Conservation (phyloP, 1,284 basidiomycete genomes). For the Polyporus tsugae region DNA sequence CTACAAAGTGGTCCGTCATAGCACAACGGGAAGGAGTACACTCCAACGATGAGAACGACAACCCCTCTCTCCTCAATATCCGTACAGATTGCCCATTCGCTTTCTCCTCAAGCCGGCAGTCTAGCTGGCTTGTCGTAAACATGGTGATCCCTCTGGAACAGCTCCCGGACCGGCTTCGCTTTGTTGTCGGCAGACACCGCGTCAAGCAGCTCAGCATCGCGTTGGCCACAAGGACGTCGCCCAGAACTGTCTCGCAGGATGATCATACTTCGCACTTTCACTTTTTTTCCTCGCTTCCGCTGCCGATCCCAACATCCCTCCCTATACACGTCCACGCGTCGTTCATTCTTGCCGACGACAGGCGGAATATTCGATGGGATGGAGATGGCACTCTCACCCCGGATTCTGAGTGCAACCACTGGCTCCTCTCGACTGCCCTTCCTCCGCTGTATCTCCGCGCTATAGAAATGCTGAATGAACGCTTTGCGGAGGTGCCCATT, state of each 20-base stretch:
- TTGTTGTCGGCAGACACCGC: constrained; percentile 4
- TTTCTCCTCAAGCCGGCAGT: background rate
- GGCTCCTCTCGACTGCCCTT: constrained; percentile 47
- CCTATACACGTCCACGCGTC: constrained; percentile 44
- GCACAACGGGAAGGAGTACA: background rate
- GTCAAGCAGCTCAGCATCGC: constrained; percentile 24
- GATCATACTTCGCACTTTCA: constrained; percentile 3
- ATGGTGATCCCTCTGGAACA: background rate
- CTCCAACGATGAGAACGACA: background rate
- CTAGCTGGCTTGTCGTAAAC: background rate
- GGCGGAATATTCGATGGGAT: constrained; percentile 47
- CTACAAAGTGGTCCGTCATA: constrained; percentile 10
- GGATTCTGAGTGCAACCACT: constrained; percentile 51
- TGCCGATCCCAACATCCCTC: constrained; percentile 40
- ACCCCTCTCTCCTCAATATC: background rate
- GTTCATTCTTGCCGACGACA: constrained; percentile 44
- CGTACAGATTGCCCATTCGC: background rate
- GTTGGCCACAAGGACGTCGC: constrained; percentile 22
- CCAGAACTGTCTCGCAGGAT: background rate
- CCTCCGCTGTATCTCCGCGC: constrained; percentile 49
- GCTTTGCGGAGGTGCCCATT: background rate
- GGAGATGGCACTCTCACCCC: constrained; percentile 30
- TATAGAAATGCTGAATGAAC: constrained; percentile 41
- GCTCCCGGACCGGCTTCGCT: background rate
- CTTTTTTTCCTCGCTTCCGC: constrained; percentile 42